These are phyloP conservation scores for Fragilaria crotonensis DNA, from an alignment of 108 stramenopile species.

Conservation along the genomic window DNA sequence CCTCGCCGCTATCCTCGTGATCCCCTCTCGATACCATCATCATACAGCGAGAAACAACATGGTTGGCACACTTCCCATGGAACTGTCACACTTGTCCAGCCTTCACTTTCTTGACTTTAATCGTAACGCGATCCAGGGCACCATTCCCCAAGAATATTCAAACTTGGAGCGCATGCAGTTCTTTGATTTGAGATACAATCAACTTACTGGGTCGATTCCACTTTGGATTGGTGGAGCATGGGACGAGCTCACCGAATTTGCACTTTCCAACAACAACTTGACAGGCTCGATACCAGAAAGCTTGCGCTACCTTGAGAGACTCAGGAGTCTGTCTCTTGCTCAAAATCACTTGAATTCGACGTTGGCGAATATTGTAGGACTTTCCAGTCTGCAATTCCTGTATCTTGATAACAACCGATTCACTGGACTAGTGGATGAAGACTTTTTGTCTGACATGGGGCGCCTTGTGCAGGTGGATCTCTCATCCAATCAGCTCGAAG, in stretches of 20 bases:
- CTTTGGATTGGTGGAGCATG: constrained; percentile 10
- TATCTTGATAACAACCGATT: constrained; percentile 34
- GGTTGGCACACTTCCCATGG: neutral
- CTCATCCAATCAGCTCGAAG: neutral
- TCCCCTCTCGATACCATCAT: too few species aligned
- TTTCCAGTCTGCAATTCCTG: constrained; percentile 10
- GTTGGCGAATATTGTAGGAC: neutral
- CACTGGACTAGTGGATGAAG: constrained; percentile 10
- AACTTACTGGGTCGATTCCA: constrained; percentile 18
- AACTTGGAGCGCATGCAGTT: neutral
- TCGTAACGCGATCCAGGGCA: neutral
- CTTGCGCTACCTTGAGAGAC: neutral
- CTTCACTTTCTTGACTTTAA: neutral
- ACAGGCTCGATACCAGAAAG: neutral
- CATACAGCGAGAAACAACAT: neutral
- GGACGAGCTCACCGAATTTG: neutral
- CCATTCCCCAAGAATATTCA: constrained; percentile 7
- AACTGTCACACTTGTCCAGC: neutral
- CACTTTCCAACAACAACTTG: neutral
- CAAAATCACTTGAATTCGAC: neutral
- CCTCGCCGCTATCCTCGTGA: too few species aligned
- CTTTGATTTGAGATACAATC: constrained; percentile 18
- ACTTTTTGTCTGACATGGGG: neutral
- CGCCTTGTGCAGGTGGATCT: neutral
- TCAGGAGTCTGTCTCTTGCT: neutral